Evolutionary conservation across 345 rosid species (phyloP).

Genomic region (Ceriops decandra): DNA sequence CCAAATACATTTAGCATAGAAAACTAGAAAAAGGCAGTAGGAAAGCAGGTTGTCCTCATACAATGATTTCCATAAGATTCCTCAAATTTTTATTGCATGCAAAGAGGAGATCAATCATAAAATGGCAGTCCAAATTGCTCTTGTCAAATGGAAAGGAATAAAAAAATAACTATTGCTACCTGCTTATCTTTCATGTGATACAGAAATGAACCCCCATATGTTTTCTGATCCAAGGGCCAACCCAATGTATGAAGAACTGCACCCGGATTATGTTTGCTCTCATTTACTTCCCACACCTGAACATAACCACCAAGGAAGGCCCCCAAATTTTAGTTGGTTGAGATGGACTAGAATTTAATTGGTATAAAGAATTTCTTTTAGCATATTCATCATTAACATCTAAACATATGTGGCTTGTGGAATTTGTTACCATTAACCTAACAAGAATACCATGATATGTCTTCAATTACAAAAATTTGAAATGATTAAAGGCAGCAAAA

Average conservation of each 20-base stretch:
- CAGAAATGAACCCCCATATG: conserved; percentile 94
- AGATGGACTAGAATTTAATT: background rate
- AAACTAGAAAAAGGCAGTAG: no score
- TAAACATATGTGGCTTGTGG: background rate
- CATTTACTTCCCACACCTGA: conserved; percentile 96
- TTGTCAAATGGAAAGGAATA: background rate
- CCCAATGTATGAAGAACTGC: conserved; percentile 80
- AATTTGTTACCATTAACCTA: background rate
- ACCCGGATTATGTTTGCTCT: conserved; percentile 79
- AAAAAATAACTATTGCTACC: conserved; percentile 32
- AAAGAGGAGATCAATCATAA: background rate
- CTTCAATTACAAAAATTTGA: background rate
- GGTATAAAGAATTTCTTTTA: background rate
- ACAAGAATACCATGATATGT: background rate
- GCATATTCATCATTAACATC: background rate
- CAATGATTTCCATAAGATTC: background rate
- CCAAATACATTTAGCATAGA: background rate
- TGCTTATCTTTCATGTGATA: conserved; percentile 90
- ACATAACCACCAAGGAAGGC: conserved; percentile 17
- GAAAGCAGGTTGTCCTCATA: no score
- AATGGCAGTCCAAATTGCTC: background rate
- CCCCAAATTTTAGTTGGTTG: background rate
- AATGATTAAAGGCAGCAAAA: conserved; percentile 9
- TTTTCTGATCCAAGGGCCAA: conserved; percentile 88
- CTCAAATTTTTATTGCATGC: background rate